phyloP scores from a whole-genome alignment of 257 asterid genomes.

The Phtheirospermum japonicum region DNA sequence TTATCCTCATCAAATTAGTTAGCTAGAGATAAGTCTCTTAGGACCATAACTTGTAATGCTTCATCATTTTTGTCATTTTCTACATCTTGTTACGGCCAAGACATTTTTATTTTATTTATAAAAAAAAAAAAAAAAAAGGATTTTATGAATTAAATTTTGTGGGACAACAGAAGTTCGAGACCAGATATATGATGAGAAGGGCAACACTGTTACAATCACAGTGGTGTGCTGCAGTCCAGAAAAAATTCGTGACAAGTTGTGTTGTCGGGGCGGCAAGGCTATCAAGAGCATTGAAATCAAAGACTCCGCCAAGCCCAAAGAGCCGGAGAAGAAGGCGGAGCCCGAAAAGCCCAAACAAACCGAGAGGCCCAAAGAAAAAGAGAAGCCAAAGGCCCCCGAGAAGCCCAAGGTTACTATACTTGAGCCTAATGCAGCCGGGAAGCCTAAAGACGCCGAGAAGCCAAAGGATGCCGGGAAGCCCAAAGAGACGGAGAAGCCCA shows the following conservation, averaged over 20 bases:
- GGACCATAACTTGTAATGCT: too few relatives aligned
- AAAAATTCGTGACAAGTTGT: conserved; percentile 67
- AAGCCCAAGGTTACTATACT: conserved; percentile 30
- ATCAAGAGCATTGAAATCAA: conserved; percentile 64
- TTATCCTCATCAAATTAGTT: too few relatives aligned
- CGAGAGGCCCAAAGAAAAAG: conserved; percentile 25
- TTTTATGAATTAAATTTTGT: conserved; percentile 7
- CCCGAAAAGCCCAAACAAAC: conserved; percentile 21
- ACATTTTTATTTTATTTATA: neutral
- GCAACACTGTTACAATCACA: conserved; percentile 49
- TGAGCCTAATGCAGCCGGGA: conserved; percentile 39
- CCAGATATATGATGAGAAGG: conserved; percentile 67
- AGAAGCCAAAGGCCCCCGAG: conserved; percentile 34
- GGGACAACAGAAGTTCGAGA: conserved; percentile 35
- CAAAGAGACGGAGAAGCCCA: conserved; percentile 30
- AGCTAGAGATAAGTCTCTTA: too few relatives aligned
- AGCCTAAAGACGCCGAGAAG: conserved; percentile 33
- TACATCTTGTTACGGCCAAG: too few relatives aligned
- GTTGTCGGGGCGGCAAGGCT: conserved; percentile 47
- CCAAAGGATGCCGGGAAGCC: conserved; percentile 36
- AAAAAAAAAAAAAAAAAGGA: conserved; percentile 18
- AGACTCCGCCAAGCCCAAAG: conserved; percentile 31
- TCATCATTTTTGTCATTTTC: too few relatives aligned
- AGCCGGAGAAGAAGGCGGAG: conserved; percentile 16
- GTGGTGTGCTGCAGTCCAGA: conserved; percentile 89